Conservation (phyloP, 1,139 yeast genomes). For the Geotrichum restrictum region DNA sequence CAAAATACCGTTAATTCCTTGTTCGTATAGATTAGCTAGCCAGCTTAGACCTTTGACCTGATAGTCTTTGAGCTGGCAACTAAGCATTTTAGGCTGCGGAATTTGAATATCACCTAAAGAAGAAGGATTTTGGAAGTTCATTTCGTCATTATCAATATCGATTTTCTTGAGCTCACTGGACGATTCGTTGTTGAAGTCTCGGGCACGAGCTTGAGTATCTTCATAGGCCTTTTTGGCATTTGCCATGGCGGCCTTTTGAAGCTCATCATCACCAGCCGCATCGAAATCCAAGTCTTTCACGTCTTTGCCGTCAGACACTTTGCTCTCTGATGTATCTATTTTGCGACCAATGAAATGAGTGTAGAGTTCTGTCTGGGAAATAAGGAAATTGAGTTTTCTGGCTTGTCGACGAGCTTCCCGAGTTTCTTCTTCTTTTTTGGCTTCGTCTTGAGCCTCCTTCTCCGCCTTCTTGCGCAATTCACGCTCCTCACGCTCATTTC, state of each 20-base stretch:
- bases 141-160: constrained; percentile 54
- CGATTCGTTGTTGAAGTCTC: constrained; percentile 55
- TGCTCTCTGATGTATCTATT: constrained; percentile 76
- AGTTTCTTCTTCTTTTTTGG: constrained; percentile 91
- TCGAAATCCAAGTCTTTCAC: constrained; percentile 72
- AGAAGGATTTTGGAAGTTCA: constrained; percentile 96
- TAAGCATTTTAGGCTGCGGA: constrained; percentile 78
- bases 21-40: constrained; percentile 94
- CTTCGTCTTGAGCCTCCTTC: constrained; percentile 81
- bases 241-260: constrained; percentile 79
- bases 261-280: constrained; percentile 77
- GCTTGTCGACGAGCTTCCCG: constrained; percentile 93
- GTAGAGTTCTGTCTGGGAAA: constrained; percentile 96
- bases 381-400: constrained; percentile 87
- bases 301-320: constrained; percentile 30
- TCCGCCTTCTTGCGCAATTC: constrained; percentile 86
- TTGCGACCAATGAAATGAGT: constrained; percentile 95
- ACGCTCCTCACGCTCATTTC: constrained; percentile 91
- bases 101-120: constrained; percentile 81
- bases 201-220: constrained; percentile 74
- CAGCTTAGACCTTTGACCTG: constrained; percentile 95
- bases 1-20: constrained; percentile 94
- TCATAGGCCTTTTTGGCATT: constrained; percentile 87
- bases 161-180: constrained; percentile 38
- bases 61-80: constrained; percentile 90